These are phyloP conservation scores for Veloboletus limbatus DNA, from an alignment of 1,284 basidiomycete species.

Conservation along the genomic window DNA sequence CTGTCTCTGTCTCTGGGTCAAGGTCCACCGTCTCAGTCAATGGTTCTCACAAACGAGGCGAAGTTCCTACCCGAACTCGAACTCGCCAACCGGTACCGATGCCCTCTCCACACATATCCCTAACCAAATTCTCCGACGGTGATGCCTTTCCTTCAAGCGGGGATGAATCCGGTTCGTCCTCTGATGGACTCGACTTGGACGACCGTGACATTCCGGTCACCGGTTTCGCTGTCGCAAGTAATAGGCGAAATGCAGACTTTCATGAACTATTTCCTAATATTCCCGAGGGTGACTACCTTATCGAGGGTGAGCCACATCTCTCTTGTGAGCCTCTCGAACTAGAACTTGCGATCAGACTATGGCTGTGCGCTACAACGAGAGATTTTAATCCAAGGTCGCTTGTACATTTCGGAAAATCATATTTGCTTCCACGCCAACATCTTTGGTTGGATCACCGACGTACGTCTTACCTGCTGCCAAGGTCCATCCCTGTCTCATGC, in stretches of 20 bases:
- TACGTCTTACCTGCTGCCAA: constrained; percentile 41
- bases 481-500: constrained; percentile 11
- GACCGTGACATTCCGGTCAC: constrained; percentile 78
- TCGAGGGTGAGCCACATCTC: constrained; percentile 72
- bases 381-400: constrained; percentile 92
- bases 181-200: constrained; percentile 51
- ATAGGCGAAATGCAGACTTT: constrained; percentile 93
- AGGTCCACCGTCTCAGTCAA: constrained; percentile 19
- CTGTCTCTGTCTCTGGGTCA: constrained; percentile 12
- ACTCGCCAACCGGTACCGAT: too few species aligned
- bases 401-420: constrained; percentile 98
- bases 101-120: constrained; percentile 22
- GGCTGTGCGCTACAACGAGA: constrained; percentile 96
- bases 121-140: constrained; percentile 25
- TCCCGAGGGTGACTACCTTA: constrained; percentile 96
- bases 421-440: constrained; percentile 99
- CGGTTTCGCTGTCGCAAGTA: constrained; percentile 96
- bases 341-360: constrained; percentile 66
- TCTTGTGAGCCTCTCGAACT: constrained; percentile 4
- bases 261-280: constrained; percentile 88
- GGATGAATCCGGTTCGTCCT: constrained; percentile 36
- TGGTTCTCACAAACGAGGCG: constrained; percentile 9
- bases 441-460: constrained; percentile 98
- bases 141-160: constrained; percentile 28
- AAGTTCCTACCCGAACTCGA: background rate